Conservation (phyloP, 805 yeast species). For the Debaryomyces hansenii region DNA sequence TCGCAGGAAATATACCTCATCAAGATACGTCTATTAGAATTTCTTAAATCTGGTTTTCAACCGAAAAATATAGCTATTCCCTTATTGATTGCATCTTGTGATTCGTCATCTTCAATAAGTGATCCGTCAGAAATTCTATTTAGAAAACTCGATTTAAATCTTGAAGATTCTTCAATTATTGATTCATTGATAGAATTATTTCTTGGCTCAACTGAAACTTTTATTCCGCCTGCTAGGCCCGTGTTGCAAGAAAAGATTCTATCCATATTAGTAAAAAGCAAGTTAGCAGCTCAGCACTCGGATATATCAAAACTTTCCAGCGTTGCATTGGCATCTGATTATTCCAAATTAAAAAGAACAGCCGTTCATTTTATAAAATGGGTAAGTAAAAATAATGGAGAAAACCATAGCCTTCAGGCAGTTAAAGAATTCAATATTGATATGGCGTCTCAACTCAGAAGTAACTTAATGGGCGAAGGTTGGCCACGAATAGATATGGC, state of each 20-base stretch:
- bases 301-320: conserved; percentile 51
- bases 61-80: conserved; percentile 44
- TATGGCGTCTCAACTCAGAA: conserved; percentile 55
- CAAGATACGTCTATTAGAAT: conserved; percentile 35
- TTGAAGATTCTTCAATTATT: conserved; percentile 50
- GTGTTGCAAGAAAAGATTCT: conserved; percentile 59
- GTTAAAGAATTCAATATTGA: conserved; percentile 31
- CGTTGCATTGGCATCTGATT: conserved; percentile 59
- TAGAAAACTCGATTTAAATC: conserved; percentile 50
- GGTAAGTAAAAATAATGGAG: conserved; percentile 26
- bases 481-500: conserved; percentile 51
- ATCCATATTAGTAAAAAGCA: conserved; percentile 50
- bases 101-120: conserved; percentile 53
- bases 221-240: conserved; percentile 53
- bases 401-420: conserved; percentile 1
- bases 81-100: conserved; percentile 63
- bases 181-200: conserved; percentile 47
- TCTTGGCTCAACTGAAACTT: conserved; percentile 44
- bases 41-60: conserved; percentile 40
- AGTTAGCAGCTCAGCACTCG: conserved; percentile 44
- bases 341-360: conserved; percentile 51
- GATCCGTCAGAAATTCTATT: conserved; percentile 53
- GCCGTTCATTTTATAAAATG: conserved; percentile 67
- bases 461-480: conserved; percentile 54
- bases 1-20: conserved; percentile 41